phyloP scores from a whole-genome alignment of 1,284 basidiomycete genomes.

The Ustilago bromivora region DNA sequence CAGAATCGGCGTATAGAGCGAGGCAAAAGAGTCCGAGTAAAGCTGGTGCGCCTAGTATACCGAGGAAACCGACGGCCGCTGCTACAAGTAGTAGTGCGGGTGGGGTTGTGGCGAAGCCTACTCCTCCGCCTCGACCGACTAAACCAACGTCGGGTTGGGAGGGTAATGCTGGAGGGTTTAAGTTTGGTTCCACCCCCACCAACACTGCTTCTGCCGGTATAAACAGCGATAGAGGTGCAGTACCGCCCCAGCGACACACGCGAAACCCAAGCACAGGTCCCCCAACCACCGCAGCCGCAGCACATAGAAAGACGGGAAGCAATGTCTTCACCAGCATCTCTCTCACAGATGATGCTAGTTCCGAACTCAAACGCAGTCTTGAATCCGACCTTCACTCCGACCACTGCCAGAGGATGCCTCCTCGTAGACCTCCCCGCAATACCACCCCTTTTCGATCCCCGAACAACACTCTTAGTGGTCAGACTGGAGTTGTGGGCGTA shows the following conservation, averaged over 20 bases:
- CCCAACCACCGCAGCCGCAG: no score
- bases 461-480: background rate
- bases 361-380: constrained; percentile 33
- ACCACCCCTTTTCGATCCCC: background rate
- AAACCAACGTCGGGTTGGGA: constrained; percentile 10
- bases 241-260: constrained; percentile 7
- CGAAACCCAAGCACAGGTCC: background rate
- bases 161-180: constrained; percentile 32
- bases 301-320: constrained; percentile 32
- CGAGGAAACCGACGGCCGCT: constrained; percentile 8
- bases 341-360: constrained; percentile 34
- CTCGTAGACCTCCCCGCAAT: constrained; percentile 3
- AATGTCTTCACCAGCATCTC: constrained; percentile 45
- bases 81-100: background rate
- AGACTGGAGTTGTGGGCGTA: background rate
- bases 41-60: constrained; percentile 9
- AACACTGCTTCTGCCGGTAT: constrained; percentile 1
- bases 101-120: background rate
- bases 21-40: constrained; percentile 20
- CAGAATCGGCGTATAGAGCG: constrained; percentile 11
- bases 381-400: constrained; percentile 27
- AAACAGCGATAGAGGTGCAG: background rate
- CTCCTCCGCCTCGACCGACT: constrained; percentile 29
- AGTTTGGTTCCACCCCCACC: constrained; percentile 22
- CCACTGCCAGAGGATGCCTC: background rate